phyloP scores from a whole-genome alignment of 139 green algal species.

The Picochlorum sp. region DNA sequence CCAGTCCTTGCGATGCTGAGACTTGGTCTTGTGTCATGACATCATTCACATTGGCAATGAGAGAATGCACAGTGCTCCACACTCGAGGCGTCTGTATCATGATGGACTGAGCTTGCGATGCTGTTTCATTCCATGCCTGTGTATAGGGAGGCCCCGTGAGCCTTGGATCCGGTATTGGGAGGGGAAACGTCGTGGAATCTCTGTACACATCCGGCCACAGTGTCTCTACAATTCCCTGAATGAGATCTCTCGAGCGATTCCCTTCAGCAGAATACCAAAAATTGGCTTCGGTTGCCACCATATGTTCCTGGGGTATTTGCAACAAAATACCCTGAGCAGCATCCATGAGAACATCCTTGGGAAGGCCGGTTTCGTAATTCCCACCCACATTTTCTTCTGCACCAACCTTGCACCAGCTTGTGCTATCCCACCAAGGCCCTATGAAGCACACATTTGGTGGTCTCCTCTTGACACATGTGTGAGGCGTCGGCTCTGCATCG shows the following conservation, averaged over 20 bases:
- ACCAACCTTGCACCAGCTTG: constrained; percentile 3
- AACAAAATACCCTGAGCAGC: not conserved
- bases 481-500: not conserved
- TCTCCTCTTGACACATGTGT: not conserved
- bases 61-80: not conserved
- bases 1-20: not conserved
- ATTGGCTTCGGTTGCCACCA: not conserved
- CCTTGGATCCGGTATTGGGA: not conserved
- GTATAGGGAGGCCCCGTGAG: not conserved
- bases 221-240: not conserved
- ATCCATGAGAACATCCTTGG: constrained; percentile 2
- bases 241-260: not conserved
- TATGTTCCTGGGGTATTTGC: constrained; percentile 1
- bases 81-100: constrained; percentile 4
- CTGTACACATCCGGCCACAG: constrained; percentile 1
- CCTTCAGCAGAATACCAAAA: constrained; percentile 1
- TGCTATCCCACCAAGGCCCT: constrained; percentile 4
- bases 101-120: not conserved
- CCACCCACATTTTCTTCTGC: not conserved
- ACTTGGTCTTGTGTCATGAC: not conserved
- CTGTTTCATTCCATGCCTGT: not conserved
- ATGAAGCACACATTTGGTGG: constrained; percentile 2
- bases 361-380: not conserved
- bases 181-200: not conserved
- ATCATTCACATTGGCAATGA: not conserved